These are phyloP conservation scores for Phytopythium helicoides DNA, from an alignment of 352 stramenopile genomes.

Conservation along the genomic window DNA sequence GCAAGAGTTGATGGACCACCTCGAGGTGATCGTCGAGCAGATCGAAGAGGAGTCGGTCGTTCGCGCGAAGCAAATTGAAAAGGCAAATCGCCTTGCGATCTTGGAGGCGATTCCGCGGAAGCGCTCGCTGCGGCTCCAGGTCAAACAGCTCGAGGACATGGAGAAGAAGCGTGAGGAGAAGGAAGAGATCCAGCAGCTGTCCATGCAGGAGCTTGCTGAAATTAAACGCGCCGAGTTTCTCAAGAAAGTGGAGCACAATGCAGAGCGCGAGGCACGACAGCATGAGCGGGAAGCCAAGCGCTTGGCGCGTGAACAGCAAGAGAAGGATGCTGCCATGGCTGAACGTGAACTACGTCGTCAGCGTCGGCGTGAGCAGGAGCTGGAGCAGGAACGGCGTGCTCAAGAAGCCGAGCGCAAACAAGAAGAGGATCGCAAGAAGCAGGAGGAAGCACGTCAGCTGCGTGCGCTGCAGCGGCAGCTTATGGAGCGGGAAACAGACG, in stretches of 20 bases:
- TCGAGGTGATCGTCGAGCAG: conserved; percentile 81
- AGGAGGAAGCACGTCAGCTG: conserved; percentile 49
- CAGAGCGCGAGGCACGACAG: conserved; percentile 52
- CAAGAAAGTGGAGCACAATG: conserved; percentile 62
- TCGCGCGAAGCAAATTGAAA: conserved; percentile 59
- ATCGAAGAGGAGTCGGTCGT: conserved; percentile 60
- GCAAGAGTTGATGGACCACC: conserved; percentile 70
- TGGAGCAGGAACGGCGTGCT: conserved; percentile 35
- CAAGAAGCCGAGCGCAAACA: conserved; percentile 27
- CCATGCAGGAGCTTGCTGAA: conserved; percentile 62
- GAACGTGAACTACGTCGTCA: conserved; percentile 57
- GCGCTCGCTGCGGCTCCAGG: conserved; percentile 76
- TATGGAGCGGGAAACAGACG: conserved; percentile 12
- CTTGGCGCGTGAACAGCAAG: conserved; percentile 47
- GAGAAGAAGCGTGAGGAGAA: conserved; percentile 70
- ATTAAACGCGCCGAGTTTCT: conserved; percentile 69
- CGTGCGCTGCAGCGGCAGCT: conserved; percentile 47
- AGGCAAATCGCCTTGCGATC: conserved; percentile 72
- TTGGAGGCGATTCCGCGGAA: conserved; percentile 84
- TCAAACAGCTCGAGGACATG: conserved; percentile 80
- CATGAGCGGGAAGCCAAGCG: conserved; percentile 48
- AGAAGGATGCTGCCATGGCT: conserved; percentile 44
- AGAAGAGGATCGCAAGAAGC: conserved; percentile 38
- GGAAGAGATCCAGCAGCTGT: conserved; percentile 50
- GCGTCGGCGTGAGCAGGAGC: conserved; percentile 63